Evolutionary conservation across 352 stramenopile species (phyloP).

Genomic region (Phytophthora meadii): DNA sequence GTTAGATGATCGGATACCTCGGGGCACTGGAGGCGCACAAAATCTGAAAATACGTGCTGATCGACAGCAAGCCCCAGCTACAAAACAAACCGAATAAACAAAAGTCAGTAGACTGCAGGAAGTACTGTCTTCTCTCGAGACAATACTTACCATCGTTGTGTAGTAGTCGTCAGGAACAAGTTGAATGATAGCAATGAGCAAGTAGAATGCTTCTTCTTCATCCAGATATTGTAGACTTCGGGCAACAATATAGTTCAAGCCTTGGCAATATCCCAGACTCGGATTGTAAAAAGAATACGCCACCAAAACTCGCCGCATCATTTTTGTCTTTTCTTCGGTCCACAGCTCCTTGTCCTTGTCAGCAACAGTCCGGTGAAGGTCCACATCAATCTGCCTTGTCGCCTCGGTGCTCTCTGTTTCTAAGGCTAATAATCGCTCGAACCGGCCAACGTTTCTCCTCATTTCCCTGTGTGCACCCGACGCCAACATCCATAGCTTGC

Average conservation of each 20-base stretch:
- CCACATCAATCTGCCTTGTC: constrained; percentile 85
- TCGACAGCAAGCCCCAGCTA: constrained; percentile 87
- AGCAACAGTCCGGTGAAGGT: constrained; percentile 78
- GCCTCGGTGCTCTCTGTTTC: constrained; percentile 72
- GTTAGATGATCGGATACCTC: constrained; percentile 70
- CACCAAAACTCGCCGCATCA: constrained; percentile 85
- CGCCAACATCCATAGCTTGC: constrained; percentile 83
- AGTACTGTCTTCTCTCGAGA: not conserved
- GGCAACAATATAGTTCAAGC: constrained; percentile 89
- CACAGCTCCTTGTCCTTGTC: constrained; percentile 68
- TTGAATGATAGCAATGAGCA: constrained; percentile 81
- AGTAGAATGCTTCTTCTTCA: constrained; percentile 85
- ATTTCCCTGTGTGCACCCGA: constrained; percentile 78
- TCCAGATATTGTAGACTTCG: constrained; percentile 69
- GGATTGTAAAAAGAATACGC: constrained; percentile 87
- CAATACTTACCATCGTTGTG: constrained; percentile 78
- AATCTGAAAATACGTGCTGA: constrained; percentile 88
- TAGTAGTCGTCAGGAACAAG: constrained; percentile 90
- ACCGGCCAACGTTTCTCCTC: constrained; percentile 62
- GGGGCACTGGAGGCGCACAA: constrained; percentile 79
- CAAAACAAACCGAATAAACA: constrained; percentile 1
- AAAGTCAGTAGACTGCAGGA: too few species aligned
- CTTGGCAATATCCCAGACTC: constrained; percentile 87
- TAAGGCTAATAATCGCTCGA: constrained; percentile 54
- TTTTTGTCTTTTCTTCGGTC: constrained; percentile 70